Conservation (phyloP, 768 basidiomycete species). For the Mycena leptocephala region DNA sequence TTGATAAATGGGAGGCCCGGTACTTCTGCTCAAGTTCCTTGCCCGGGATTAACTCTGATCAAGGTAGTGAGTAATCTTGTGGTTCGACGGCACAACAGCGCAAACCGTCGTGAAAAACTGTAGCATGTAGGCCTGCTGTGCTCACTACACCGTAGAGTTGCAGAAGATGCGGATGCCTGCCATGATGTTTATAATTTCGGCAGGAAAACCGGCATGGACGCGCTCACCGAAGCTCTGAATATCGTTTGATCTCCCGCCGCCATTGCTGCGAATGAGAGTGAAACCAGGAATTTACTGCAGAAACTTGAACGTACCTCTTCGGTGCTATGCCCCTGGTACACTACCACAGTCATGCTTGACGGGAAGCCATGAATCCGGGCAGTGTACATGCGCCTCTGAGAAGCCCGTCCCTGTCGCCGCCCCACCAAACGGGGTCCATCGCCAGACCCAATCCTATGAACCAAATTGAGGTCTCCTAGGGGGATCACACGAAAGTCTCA, state of each 20-base stretch:
- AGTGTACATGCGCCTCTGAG: slow-evolving; percentile 1
- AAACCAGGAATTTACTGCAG: background rate
- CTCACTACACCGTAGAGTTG: too few relatives aligned
- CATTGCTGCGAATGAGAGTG: background rate
- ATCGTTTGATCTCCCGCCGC: background rate
- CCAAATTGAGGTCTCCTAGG: slow-evolving; percentile 5
- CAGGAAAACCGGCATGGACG: background rate
- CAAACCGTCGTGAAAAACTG: slow-evolving; percentile 10
- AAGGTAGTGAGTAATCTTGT: background rate
- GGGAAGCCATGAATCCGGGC: background rate
- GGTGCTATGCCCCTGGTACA: slow-evolving; percentile 7
- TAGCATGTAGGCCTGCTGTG: background rate
- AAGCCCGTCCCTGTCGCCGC: background rate
- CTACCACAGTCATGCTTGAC: background rate
- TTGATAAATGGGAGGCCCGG: background rate
- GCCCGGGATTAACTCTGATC: background rate
- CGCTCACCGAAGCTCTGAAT: background rate
- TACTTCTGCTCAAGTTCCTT: background rate
- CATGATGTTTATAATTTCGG: background rate
- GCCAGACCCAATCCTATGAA: background rate
- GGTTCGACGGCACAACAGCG: background rate
- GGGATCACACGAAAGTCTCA: slow-evolving; percentile 4
- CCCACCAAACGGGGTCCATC: background rate
- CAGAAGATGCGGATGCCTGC: slow-evolving; percentile 18
- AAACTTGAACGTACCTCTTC: background rate